Conservation (phyloP, 2,329 filamentous ascomycete genomes). For the Dothiorella sarmentorum region DNA sequence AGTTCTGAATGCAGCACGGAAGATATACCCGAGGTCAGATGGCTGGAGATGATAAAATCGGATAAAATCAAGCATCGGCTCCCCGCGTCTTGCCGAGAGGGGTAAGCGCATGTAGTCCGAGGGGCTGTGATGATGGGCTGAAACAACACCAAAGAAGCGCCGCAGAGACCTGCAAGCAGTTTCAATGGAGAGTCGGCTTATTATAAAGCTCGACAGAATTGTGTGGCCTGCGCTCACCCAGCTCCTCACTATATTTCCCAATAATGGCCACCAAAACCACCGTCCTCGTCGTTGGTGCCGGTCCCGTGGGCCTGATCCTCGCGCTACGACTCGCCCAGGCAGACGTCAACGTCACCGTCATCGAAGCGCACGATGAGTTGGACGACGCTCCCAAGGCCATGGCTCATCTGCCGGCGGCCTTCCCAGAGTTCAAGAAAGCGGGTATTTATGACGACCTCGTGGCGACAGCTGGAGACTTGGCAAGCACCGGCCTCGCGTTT, state of each 20-base stretch:
- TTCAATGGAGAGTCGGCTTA: too few relatives aligned
- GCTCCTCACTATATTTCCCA: background rate
- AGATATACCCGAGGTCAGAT: too few relatives aligned
- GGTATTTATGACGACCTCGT: conserved; percentile 36
- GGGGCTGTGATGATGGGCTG: too few relatives aligned
- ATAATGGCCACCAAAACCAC: conserved; percentile 12
- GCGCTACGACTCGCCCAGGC: conserved; percentile 38
- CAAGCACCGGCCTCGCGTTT: conserved; percentile 30
- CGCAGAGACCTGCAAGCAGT: too few relatives aligned
- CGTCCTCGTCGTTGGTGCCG: conserved; percentile 40
- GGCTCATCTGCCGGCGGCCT: conserved; percentile 40
- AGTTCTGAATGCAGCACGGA: too few relatives aligned
- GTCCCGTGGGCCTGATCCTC: conserved; percentile 41
- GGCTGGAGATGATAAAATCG: too few relatives aligned
- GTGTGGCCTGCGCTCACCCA: background rate
- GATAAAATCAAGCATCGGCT: too few relatives aligned
- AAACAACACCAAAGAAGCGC: too few relatives aligned
- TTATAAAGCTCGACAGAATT: too few relatives aligned
- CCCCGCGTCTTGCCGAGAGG: too few relatives aligned
- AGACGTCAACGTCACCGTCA: conserved; percentile 27
- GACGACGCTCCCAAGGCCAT: conserved; percentile 39
- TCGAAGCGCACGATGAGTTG: conserved; percentile 24
- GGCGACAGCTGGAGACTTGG: conserved; percentile 24
- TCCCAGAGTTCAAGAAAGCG: conserved; percentile 37
- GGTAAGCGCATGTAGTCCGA: too few relatives aligned